Evolutionary conservation across 2,329 filamentous ascomycete species (phyloP).

Genomic region (Penicillium digitatum): DNA sequence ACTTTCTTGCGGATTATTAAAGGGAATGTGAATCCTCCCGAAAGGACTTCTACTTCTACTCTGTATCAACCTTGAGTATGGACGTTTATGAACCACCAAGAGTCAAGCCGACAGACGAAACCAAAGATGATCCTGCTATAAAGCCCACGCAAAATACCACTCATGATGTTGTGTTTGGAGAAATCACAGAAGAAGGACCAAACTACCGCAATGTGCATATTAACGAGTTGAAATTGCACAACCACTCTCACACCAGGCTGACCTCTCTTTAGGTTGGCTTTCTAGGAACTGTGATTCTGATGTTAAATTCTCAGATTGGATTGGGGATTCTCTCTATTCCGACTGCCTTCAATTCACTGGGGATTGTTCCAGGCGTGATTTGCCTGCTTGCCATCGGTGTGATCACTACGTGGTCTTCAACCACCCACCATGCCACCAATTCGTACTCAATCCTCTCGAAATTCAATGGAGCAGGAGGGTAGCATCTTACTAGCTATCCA

Average conservation of each 20-base stretch:
- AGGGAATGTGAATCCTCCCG: neutral
- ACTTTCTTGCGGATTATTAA: neutral
- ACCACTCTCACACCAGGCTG: neutral
- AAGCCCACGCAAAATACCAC: neutral
- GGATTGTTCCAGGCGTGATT: neutral
- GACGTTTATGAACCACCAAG: neutral
- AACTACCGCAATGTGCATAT: neutral
- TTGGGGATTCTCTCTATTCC: neutral
- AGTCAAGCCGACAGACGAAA: neutral
- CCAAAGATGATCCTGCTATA: neutral
- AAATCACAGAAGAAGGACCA: neutral
- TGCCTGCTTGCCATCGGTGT: neutral
- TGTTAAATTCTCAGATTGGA: neutral
- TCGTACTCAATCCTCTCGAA: too few relatives aligned
- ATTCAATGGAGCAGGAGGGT: too few relatives aligned
- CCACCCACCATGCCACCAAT: too few relatives aligned
- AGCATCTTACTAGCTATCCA: too few relatives aligned
- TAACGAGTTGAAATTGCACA: neutral
- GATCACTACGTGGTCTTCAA: neutral
- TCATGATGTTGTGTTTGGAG: neutral
- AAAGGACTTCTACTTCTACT: neutral
- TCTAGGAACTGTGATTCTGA: neutral
- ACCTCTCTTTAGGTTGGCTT: neutral
- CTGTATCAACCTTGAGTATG: neutral
- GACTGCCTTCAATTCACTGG: neutral